Base-by-base conservation (phyloP, 768 basidiomycete genomes). In the Kondoa malvinella region DNA sequence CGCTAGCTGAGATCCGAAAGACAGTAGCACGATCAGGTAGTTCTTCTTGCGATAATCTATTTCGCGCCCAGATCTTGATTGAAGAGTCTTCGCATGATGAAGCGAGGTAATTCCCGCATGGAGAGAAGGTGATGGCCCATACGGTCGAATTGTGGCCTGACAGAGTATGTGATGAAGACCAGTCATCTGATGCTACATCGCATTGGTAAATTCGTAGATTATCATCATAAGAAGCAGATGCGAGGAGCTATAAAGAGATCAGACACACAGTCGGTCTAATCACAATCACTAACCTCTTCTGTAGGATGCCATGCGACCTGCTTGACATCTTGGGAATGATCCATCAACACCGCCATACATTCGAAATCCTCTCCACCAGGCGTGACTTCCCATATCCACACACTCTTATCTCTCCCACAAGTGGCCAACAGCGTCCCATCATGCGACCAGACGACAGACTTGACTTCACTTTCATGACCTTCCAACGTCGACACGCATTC, bases 311-410 rank as follows among this genome's bases (percentile, higher is more conserved):
- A 99, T 15, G 87, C 83, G 14, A 99, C 85, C 68, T 82, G 87
- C 78, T 99, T 99, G 66, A 99, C 92, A 74, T 99, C 95, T 78
- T 97, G 94, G 1, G 82, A 82, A 74, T 99, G 95, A 72, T 97
- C 92, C 90, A 96, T 95, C 72, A 94, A 79, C 50, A 99, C 95
- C 26, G 85, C 85, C 78, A 96, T 83, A 75, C 92, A 95, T 73
- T 96, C 92, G 69, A 94, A 95, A 72, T 97, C 92, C 16, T 85
- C 80, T 74, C 96, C 91, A 12, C 91, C 90, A 1, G 40, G n/a
- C 27, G 73, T 75, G 87, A 92, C 90, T 82, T 96, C 94, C 94
- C 95, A 99, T 34, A 99, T 83, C 95, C 95, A 97, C 0, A 97
- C 92, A 3, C 90, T 89, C 80, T 97, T 99, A 79, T 97, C 95